These are phyloP conservation scores for Durotheca rogersii DNA, from an alignment of 495 filamentous ascomycete genomes.

Conservation along the genomic window DNA sequence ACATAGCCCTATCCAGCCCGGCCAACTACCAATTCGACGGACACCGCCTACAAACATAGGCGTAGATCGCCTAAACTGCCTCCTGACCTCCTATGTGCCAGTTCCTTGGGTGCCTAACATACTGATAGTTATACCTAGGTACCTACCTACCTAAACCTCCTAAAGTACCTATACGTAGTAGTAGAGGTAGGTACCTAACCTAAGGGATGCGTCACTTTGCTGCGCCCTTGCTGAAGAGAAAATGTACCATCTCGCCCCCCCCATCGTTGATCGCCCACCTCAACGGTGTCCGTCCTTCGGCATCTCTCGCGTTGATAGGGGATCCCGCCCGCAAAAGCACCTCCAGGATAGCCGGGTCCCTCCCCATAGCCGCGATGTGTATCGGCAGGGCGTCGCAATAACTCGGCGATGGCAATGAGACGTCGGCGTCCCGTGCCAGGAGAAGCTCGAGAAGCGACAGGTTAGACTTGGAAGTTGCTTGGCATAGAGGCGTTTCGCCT, in stretches of 20 bases:
- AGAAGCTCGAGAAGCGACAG: slow-evolving; percentile 14
- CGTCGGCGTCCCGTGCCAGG: slow-evolving; percentile 7
- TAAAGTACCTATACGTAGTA: no score
- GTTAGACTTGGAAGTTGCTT: slow-evolving; percentile 24
- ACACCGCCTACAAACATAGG: no score
- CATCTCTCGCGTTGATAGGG: slow-evolving; percentile 35
- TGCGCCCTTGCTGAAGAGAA: slow-evolving; percentile 22
- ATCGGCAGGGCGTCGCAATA: slow-evolving; percentile 19
- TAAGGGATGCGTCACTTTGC: slow-evolving; percentile 7
- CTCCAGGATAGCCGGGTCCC: slow-evolving; percentile 25
- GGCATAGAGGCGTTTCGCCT: slow-evolving; percentile 24
- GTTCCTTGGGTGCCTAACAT: no score
- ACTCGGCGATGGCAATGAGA: slow-evolving; percentile 11
- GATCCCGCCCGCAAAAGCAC: slow-evolving; percentile 37
- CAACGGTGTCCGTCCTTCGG: slow-evolving; percentile 33
- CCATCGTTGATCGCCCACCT: slow-evolving; percentile 24
- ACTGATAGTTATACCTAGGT: no score
- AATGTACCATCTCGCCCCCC: slow-evolving; percentile 20
- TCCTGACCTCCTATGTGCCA: no score
- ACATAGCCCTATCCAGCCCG: no score
- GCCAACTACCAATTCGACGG: no score
- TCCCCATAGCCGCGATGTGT: slow-evolving; percentile 25
- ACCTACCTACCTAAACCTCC: no score
- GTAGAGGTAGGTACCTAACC: no score
- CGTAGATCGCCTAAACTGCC: no score